phyloP scores from a whole-genome alignment of 2,329 filamentous ascomycete species.

The Colletotrichum caudatum region DNA sequence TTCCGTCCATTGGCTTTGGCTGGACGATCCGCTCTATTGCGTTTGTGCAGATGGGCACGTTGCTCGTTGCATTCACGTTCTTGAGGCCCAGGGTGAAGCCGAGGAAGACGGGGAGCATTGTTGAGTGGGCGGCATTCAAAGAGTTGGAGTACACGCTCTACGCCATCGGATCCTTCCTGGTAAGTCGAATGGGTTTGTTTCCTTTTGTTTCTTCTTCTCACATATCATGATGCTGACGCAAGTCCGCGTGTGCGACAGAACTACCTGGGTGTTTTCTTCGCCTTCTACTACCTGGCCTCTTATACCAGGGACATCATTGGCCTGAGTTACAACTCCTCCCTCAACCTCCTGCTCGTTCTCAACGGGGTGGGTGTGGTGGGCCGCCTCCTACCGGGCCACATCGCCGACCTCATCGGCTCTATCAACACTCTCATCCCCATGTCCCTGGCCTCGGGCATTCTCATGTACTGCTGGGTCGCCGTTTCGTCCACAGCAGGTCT shows the following conservation, averaged over 20 bases:
- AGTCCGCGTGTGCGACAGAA: conserved; percentile 47
- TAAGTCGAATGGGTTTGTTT: not conserved
- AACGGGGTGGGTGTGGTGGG: conserved; percentile 72
- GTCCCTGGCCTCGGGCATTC: conserved; percentile 54
- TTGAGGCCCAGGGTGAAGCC: conserved; percentile 57
- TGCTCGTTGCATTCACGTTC: conserved; percentile 54
- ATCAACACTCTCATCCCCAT: conserved; percentile 71
- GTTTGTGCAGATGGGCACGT: conserved; percentile 65
- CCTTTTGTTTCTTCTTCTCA: not conserved
- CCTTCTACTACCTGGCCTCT: conserved; percentile 69
- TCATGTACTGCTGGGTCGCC: conserved; percentile 69
- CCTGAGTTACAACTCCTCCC: conserved; percentile 61
- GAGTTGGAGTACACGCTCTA: conserved; percentile 60
- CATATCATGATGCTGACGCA: conserved; percentile 22
- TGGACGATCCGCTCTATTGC: conserved; percentile 71
- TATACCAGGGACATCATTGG: conserved; percentile 59
- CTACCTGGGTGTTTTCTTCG: conserved; percentile 67
- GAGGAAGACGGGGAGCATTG: conserved; percentile 53
- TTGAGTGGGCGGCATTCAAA: conserved; percentile 60
- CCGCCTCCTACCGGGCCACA: conserved; percentile 67
- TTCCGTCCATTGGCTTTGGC: conserved; percentile 66
- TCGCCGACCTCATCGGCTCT: conserved; percentile 69
- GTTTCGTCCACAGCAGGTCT: conserved; percentile 63
- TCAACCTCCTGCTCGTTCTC: conserved; percentile 73
- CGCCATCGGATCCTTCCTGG: conserved; percentile 51